Percentiles rank a stretch among this genome's conserved stretches.
Evolutionary conservation across 2,329 filamentous ascomycete species (phyloP).

Genomic region (Botrytis galanthina): DNA sequence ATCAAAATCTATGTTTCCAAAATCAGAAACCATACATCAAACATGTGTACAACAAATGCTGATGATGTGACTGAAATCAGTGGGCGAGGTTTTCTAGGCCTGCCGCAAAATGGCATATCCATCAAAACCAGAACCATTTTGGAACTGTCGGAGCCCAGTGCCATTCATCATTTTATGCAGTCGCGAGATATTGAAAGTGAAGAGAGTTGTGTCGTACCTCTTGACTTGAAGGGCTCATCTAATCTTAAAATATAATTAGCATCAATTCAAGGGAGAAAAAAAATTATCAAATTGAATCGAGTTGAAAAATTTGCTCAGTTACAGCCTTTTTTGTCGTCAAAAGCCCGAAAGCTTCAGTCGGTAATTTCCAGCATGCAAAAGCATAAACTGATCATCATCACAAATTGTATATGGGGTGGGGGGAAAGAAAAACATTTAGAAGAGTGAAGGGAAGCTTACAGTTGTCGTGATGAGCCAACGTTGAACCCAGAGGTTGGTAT

Average conservation of each 20-base stretch:
- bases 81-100: slow-evolving; percentile 99
- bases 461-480: background rate
- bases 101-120: slow-evolving; percentile 90
- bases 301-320: slow-evolving; percentile 58
- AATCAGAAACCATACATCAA: slow-evolving; percentile 13
- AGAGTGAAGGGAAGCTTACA: slow-evolving; percentile 1
- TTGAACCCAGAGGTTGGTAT: no score
- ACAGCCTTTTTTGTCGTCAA: slow-evolving; percentile 86
- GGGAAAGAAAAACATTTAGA: background rate
- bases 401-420: slow-evolving; percentile 19
- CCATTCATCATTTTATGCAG: slow-evolving; percentile 71
- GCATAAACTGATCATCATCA: slow-evolving; percentile 40
- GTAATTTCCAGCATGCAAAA: slow-evolving; percentile 82
- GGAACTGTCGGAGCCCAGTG: slow-evolving; percentile 90
- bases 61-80: slow-evolving; percentile 57
- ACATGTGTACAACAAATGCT: slow-evolving; percentile 4
- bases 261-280: background rate
- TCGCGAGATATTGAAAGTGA: slow-evolving; percentile 20
- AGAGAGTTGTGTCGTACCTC: slow-evolving; percentile 25
- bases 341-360: slow-evolving; percentile 69
- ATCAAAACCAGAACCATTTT: slow-evolving; percentile 54
- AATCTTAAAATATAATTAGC: slow-evolving; percentile 17
- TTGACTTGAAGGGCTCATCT: background rate
- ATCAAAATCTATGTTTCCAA: slow-evolving; percentile 5
- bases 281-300: background rate